Evolutionary conservation across 2,329 filamentous ascomycete species (phyloP).

Genomic region (Phaeosphaeriaceae sp.): DNA sequence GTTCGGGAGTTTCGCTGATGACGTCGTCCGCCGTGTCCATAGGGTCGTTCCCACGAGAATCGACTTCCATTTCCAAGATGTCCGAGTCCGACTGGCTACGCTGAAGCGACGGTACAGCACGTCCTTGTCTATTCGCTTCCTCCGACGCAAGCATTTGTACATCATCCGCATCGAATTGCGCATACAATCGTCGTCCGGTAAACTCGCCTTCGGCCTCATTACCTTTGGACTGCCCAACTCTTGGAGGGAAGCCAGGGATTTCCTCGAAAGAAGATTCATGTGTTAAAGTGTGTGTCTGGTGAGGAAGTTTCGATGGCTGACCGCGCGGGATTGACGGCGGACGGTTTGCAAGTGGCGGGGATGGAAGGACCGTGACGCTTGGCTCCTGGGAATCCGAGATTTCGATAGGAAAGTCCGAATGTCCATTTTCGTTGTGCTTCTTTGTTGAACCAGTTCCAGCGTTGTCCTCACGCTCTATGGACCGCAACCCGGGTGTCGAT

Average conservation of each 20-base stretch:
- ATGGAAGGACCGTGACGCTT: neutral
- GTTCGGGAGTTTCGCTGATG: neutral
- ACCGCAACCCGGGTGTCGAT: neutral
- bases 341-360: constrained; percentile 1
- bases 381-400: constrained; percentile 38
- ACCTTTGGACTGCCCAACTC: neutral
- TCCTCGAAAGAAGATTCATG: constrained; percentile 12
- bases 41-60: constrained; percentile 9
- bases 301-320: neutral
- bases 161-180: constrained; percentile 3
- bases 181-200: neutral
- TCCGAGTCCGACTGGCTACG: neutral
- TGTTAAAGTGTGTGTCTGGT: neutral
- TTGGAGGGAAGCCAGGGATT: neutral
- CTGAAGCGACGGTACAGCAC: neutral
- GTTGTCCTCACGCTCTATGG: neutral
- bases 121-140: neutral
- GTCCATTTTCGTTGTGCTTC: constrained; percentile 13
- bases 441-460: neutral
- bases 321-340: neutral
- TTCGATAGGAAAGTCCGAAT: constrained; percentile 27
- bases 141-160: neutral
- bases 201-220: neutral
- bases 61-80: constrained; percentile 10
- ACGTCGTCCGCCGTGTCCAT: constrained; percentile 9